Base-by-base conservation (phyloP, 2,329 filamentous ascomycete species). In the Teratosphaeria zuluensis region DNA sequence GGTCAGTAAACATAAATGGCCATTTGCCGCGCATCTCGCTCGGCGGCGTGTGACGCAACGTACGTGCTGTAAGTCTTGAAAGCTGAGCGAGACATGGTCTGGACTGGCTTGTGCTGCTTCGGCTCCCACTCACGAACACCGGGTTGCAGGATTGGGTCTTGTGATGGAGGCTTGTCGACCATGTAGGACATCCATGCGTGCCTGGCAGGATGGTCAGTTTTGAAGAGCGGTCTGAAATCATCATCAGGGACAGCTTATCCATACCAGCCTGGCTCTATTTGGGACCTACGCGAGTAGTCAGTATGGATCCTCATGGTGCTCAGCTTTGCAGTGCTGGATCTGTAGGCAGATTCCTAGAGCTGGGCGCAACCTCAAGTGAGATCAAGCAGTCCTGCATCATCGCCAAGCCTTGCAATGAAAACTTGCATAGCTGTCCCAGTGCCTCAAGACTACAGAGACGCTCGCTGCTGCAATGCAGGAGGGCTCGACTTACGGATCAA, bases 41-140 rank as follows among this genome's bases (percentile, higher is more conserved):
- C 24, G 24, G 24, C 24, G 24, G 24, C 24, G 24, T 4, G 12
- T 12, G 46, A 16, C n/a, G 12, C 16, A 11, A 42, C 92, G 75
- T 77, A 97, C 92, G 94, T 99, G 79, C 81, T 96, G 78, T 96
- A 99, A 35, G 94, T 85, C 80, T 89, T 95, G 80, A 86, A 99
- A 48, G 91, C 92, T 60, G 83, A 90, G 62, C 88, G 83, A 62
- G 82, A 87, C 70, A 81, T 78, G 31, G 94, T 96, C 67, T 84
- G 78, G 74, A 90, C 94, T 63, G 88, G 86, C 62, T 85, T 79
- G 70, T 92, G 83, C 69, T 87, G 81, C 58, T 81, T 80, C 60
- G 85, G 80, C 73, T 96, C 91, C 88, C 92, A 97, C 42, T 80
- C 74, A 62, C 90, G 83, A 53, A 84, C 75, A 65, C 84, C 80